Percentiles rank a stretch among this genome's conserved stretches.
Conservation (phyloP, 1,139 yeast species). For the Candida sp. region DNA sequence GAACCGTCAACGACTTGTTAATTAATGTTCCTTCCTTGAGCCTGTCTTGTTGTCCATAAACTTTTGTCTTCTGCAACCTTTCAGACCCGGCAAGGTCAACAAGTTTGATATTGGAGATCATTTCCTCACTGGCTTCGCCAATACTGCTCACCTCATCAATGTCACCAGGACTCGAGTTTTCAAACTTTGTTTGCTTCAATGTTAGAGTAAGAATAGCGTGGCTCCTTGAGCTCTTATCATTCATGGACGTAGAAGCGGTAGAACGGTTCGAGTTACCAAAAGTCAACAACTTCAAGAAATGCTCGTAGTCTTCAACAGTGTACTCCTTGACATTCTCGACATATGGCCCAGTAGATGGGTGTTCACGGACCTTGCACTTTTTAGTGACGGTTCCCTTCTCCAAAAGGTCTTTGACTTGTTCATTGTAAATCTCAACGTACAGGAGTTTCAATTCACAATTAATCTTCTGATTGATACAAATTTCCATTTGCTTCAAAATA, state of each 20-base stretch:
- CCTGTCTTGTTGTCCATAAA: slow-evolving; percentile 60
- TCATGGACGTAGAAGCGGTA: slow-evolving; percentile 74
- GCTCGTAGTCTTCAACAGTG: slow-evolving; percentile 43
- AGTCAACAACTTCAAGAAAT: slow-evolving; percentile 45
- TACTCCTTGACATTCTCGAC: slow-evolving; percentile 66
- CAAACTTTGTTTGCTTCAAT: slow-evolving; percentile 58
- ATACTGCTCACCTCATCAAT: slow-evolving; percentile 21
- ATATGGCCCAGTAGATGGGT: slow-evolving; percentile 67
- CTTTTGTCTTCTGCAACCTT: slow-evolving; percentile 64
- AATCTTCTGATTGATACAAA: slow-evolving; percentile 40
- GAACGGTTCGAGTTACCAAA: slow-evolving; percentile 58
- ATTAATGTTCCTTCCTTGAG: slow-evolving; percentile 77
- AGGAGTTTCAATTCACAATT: slow-evolving; percentile 62
- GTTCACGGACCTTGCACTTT: slow-evolving; percentile 58
- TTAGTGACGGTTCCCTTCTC: slow-evolving; percentile 17
- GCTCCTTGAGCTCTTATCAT: slow-evolving; percentile 72
- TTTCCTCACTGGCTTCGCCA: slow-evolving; percentile 58
- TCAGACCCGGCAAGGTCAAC: slow-evolving; percentile 90
- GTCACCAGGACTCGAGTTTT: slow-evolving; percentile 13
- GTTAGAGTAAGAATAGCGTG: slow-evolving; percentile 76
- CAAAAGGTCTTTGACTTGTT: slow-evolving; percentile 65
- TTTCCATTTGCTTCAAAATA: slow-evolving; percentile 50
- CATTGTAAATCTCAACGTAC: slow-evolving; percentile 77
- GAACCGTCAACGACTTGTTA: slow-evolving; percentile 74
- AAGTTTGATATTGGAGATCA: slow-evolving; percentile 62